phyloP scores from a whole-genome alignment of 768 basidiomycete species.

The Termitomyces heimii region DNA sequence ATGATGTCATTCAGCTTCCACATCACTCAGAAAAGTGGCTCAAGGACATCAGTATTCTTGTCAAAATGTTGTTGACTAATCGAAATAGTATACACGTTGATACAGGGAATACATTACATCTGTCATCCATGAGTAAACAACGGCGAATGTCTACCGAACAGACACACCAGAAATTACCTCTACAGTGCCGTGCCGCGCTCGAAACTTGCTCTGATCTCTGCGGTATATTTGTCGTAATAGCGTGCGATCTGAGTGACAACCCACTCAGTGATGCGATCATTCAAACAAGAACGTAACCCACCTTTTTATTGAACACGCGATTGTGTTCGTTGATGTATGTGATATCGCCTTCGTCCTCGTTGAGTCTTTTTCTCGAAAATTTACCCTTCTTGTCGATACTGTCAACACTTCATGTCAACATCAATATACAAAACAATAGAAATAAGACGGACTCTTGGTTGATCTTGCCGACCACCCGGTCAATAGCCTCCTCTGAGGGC shows the following conservation, averaged over 20 bases:
- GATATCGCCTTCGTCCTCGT: slow-evolving; percentile 94
- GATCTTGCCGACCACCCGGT: slow-evolving; percentile 85
- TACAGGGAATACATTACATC: neutral
- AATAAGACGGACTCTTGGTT: slow-evolving; percentile 76
- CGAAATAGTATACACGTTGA: neutral
- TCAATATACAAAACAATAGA: neutral
- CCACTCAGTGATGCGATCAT: neutral
- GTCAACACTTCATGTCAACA: slow-evolving; percentile 5
- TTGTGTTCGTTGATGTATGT: slow-evolving; percentile 99
- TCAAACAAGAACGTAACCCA: slow-evolving; percentile 17
- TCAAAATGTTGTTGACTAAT: neutral
- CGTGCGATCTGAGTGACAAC: slow-evolving; percentile 63
- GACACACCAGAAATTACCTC: neutral
- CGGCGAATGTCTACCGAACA: neutral
- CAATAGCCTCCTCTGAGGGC: slow-evolving; percentile 92
- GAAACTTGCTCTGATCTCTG: slow-evolving; percentile 95
- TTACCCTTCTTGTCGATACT: slow-evolving; percentile 89
- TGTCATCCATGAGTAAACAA: neutral
- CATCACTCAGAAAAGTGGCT: neutral
- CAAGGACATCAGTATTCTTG: neutral
- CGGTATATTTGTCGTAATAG: slow-evolving; percentile 95
- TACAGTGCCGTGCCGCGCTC: slow-evolving; percentile 93
- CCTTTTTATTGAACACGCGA: slow-evolving; percentile 98
- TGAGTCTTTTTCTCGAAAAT: slow-evolving; percentile 81
- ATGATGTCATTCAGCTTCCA: neutral